Percentiles rank a stretch among this genome's conserved stretches.
phyloP scores from a whole-genome alignment of 345 rosid genomes.

The Bruguiera parviflora region DNA sequence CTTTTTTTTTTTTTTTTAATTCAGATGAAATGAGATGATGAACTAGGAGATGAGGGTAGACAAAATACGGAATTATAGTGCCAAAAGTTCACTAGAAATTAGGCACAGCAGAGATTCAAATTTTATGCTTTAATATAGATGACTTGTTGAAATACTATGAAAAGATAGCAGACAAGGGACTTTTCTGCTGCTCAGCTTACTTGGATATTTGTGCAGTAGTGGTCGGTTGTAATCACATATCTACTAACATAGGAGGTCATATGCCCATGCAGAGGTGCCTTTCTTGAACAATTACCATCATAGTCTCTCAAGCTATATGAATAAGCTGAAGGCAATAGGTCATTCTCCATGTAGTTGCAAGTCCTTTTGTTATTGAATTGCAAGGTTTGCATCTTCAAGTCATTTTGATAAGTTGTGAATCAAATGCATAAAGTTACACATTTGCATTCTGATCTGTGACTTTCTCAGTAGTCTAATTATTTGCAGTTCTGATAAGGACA shows the following conservation, averaged over 20 bases:
- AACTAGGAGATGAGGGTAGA: no score
- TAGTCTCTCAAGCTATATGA: background rate
- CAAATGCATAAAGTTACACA: background rate
- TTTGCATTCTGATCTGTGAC: background rate
- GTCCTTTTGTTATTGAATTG: background rate
- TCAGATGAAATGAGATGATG: no score
- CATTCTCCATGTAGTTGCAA: background rate
- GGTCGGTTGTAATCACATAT: no score
- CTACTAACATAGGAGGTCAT: no score
- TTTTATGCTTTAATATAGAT: no score
- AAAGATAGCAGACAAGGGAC: background rate
- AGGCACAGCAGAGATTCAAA: no score
- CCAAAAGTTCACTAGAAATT: no score
- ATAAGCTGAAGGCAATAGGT: background rate
- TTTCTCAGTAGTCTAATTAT: background rate
- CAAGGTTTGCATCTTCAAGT: background rate
- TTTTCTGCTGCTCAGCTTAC: background rate
- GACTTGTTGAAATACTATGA: no score
- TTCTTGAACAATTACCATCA: background rate
- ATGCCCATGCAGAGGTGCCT: background rate
- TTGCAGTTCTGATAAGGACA: conserved; percentile 14
- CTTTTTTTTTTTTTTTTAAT: no score
- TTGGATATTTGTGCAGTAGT: no score
- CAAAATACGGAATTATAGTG: no score
- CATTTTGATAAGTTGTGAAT: conserved; percentile 1